Evolutionary conservation across 331 rosid genomes (phyloP).

Genomic region (Prunus yedoensis): DNA sequence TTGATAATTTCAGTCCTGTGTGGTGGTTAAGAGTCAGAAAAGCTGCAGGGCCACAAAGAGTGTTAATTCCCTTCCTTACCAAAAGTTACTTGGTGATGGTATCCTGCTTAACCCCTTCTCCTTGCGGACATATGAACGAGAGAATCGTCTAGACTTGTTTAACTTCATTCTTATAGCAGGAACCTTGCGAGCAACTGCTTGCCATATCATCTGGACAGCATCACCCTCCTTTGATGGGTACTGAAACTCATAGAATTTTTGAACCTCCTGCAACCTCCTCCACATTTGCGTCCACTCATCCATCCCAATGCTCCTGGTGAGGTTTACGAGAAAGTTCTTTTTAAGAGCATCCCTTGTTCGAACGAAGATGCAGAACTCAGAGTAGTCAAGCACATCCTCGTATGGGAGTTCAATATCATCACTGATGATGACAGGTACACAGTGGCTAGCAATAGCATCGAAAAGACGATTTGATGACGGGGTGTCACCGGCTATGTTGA

Average conservation of each 20-base stretch:
- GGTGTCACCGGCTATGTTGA: constrained; percentile 85
- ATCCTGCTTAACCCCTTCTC: constrained; percentile 25
- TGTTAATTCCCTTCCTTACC: constrained; percentile 24
- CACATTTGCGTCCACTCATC: constrained; percentile 86
- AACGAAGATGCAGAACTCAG: constrained; percentile 72
- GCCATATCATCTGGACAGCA: constrained; percentile 92
- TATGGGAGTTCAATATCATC: constrained; percentile 80
- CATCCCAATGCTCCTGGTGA: constrained; percentile 45
- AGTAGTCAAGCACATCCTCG: constrained; percentile 78
- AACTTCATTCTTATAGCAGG: constrained; percentile 51
- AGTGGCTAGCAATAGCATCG: constrained; percentile 81
- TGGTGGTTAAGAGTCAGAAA: constrained; percentile 8
- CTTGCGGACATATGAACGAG: constrained; percentile 22
- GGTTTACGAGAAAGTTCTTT: constrained; percentile 48
- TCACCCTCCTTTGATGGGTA: constrained; percentile 66
- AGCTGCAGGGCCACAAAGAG: background rate
- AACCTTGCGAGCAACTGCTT: constrained; percentile 66
- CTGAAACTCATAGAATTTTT: constrained; percentile 60
- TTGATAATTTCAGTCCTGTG: background rate
- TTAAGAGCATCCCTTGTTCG: constrained; percentile 69
- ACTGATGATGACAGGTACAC: constrained; percentile 81
- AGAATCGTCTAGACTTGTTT: constrained; percentile 59
- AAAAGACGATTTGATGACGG: constrained; percentile 88
- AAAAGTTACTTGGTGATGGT: constrained; percentile 47
- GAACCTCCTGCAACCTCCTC: constrained; percentile 66